Conservation (phyloP, 345 rosid genomes). For the Chamaenerion angustifolium region DNA sequence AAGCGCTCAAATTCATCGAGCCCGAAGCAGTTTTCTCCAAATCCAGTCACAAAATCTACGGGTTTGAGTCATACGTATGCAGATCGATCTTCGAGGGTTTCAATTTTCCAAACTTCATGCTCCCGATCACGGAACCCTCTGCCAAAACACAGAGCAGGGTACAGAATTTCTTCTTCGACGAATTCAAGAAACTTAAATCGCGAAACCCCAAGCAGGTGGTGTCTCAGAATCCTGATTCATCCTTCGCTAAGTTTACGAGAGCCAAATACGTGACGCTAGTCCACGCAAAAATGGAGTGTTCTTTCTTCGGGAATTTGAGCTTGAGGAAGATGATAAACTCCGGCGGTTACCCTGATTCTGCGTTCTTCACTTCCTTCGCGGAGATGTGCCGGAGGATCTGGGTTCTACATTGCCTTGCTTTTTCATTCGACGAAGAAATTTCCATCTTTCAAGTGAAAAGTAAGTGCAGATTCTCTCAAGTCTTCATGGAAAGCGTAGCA, state of each 20-base stretch:
- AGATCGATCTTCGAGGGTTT: conserved; percentile 60
- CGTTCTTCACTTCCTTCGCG: conserved; percentile 43
- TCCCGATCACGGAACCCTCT: conserved; percentile 8
- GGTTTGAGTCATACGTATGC: conserved; percentile 61
- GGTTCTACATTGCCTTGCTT: conserved; percentile 62
- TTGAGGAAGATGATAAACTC: conserved; percentile 62
- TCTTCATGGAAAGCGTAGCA: conserved; percentile 72
- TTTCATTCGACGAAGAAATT: conserved; percentile 40
- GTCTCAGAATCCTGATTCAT: conserved; percentile 36
- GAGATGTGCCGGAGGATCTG: conserved; percentile 80
- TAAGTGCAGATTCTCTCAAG: conserved; percentile 71
- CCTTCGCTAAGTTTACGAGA: conserved; percentile 39
- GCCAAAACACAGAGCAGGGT: conserved; percentile 10
- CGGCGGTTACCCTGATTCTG: conserved; percentile 70
- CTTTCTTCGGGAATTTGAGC: conserved; percentile 73
- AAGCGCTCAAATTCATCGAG: conserved; percentile 49
- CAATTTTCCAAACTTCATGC: conserved; percentile 25
- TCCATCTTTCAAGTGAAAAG: conserved; percentile 49
- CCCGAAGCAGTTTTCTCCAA: conserved; percentile 27
- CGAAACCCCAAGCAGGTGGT: conserved; percentile 29
- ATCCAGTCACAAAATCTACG: conserved; percentile 41
- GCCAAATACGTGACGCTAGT: conserved; percentile 58
- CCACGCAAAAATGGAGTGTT: conserved; percentile 95
- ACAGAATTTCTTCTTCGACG: conserved; percentile 23
- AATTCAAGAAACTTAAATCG: conserved; percentile 39